phyloP scores from a whole-genome alignment of 2,329 filamentous ascomycete species.

The Microcera coccophila region DNA sequence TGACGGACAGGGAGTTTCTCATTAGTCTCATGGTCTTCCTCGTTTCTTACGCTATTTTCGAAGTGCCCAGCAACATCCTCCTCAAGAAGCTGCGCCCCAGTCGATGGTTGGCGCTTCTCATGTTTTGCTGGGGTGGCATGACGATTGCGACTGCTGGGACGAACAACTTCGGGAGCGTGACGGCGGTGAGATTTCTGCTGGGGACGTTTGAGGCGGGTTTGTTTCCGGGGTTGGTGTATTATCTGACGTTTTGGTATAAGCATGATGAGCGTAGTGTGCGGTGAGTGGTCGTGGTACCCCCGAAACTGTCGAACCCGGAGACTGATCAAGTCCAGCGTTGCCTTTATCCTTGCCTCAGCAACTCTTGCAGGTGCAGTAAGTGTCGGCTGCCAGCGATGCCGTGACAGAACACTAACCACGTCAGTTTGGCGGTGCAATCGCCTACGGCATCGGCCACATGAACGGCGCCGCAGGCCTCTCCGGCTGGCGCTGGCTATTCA shows the following conservation, averaged over 20 bases:
- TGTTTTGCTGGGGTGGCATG: constrained; percentile 63
- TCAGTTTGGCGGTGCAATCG: constrained; percentile 65
- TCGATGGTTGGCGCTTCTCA: constrained; percentile 63
- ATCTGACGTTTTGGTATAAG: constrained; percentile 72
- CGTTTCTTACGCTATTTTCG: constrained; percentile 56
- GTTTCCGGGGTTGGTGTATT: constrained; percentile 57
- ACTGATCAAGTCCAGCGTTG: constrained; percentile 47
- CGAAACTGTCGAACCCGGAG: no score
- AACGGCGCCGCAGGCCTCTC: constrained; percentile 57
- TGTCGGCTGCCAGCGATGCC: background rate
- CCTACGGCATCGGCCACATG: constrained; percentile 70
- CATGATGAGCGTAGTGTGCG: constrained; percentile 65
- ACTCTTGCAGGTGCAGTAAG: constrained; percentile 62
- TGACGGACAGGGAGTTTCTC: constrained; percentile 60
- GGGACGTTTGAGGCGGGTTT: constrained; percentile 68
- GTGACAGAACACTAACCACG: background rate
- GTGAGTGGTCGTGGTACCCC: constrained; percentile 17
- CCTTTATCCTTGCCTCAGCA: constrained; percentile 65
- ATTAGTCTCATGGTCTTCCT: constrained; percentile 58
- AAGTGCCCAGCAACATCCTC: constrained; percentile 64
- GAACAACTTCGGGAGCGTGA: constrained; percentile 58
- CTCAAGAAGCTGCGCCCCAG: constrained; percentile 61
- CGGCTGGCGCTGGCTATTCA: constrained; percentile 67
- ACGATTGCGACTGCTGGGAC: constrained; percentile 64
- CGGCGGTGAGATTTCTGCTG: constrained; percentile 63